phyloP scores from a whole-genome alignment of 2,329 filamentous ascomycete genomes.

The Kalaharituber pfeilii region DNA sequence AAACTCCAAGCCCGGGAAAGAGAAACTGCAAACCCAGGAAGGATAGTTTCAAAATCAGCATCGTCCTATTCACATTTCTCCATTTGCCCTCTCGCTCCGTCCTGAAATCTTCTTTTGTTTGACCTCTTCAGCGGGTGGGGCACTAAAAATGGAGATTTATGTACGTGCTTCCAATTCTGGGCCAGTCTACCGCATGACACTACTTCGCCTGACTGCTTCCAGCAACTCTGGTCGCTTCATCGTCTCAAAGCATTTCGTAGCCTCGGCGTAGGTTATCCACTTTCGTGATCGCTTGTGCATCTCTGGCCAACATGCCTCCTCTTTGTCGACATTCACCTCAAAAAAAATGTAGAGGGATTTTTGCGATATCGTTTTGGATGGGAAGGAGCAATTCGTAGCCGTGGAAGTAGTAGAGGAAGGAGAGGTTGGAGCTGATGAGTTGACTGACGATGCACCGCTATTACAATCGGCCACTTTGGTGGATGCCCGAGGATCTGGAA shows the following conservation, averaged over 20 bases:
- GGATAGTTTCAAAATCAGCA: too few species aligned
- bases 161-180: too few species aligned
- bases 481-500: conserved; percentile 52
- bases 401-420: conserved; percentile 15
- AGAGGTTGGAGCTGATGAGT: conserved; percentile 38
- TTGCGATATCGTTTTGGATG: conserved; percentile 5
- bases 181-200: conserved; percentile 40
- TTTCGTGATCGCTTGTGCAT: conserved; percentile 73
- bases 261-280: conserved; percentile 77
- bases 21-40: too few species aligned
- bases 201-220: conserved; percentile 70
- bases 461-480: too few species aligned
- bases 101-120: too few species aligned
- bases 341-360: conserved; percentile 50
- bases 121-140: too few species aligned
- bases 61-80: too few species aligned
- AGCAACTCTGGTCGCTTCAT: conserved; percentile 58
- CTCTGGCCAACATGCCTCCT: conserved; percentile 84
- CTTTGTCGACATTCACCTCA: conserved; percentile 45
- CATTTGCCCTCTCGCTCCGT: too few species aligned
- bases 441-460: conserved; percentile 47
- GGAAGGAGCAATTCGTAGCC: background rate
- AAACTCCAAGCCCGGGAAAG: too few species aligned
- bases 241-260: conserved; percentile 55
- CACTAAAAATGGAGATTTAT: too few species aligned